These are phyloP conservation scores for Vitis hybrid DNA, from an alignment of 177 flowering plant species.

Conservation along the genomic window DNA sequence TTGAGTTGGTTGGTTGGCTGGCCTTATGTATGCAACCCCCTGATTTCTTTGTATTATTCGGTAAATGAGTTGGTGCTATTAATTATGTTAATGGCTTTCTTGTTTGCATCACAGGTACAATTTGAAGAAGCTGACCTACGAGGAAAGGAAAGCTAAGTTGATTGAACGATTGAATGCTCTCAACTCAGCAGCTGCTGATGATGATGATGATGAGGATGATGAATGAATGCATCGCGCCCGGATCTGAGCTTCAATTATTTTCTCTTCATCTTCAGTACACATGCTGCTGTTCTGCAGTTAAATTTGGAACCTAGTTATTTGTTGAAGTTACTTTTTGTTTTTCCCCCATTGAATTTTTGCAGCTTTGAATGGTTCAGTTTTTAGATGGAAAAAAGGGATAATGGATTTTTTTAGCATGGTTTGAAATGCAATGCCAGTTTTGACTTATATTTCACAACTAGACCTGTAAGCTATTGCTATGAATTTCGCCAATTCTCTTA, in stretches of 20 bases:
- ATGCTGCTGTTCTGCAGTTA: neutral
- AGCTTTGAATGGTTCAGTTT: neutral
- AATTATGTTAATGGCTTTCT: neutral
- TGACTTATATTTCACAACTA: neutral
- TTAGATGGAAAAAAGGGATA: neutral
- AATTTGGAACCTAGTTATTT: neutral
- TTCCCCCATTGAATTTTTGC: conserved; percentile 5
- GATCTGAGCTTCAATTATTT: neutral
- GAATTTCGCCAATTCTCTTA: too few species aligned
- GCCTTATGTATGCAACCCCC: too few species aligned
- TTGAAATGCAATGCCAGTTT: conserved; percentile 11
- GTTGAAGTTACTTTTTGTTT: neutral
- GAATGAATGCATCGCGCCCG: conserved; percentile 20
- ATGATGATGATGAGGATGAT: conserved; percentile 68
- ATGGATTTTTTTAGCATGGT: conserved; percentile 2
- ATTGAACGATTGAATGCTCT: conserved; percentile 73
- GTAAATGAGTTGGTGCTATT: too few species aligned
- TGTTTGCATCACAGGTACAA: conserved; percentile 52
- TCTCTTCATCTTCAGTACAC: neutral
- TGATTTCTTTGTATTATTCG: too few species aligned
- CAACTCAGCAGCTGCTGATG: conserved; percentile 57
- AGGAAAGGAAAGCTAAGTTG: conserved; percentile 71
- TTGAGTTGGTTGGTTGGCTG: too few species aligned
- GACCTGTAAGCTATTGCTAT: too few species aligned
- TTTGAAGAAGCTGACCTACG: conserved; percentile 85